Conservation (phyloP, 768 basidiomycete species). For the Tricholoma saponaceum region DNA sequence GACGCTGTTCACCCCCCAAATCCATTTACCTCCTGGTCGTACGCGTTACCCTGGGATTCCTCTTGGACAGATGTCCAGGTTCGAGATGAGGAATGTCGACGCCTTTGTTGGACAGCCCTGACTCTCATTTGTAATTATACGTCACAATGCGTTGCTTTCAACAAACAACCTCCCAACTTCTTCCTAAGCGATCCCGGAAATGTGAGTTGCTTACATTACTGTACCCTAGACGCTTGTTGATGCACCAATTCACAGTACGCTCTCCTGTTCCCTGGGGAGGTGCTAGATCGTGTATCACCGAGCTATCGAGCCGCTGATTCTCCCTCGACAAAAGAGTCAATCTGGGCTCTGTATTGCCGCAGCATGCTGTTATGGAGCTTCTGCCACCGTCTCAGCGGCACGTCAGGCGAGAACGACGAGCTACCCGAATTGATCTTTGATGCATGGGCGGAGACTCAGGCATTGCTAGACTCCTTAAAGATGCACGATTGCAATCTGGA, state of each 20-base stretch:
- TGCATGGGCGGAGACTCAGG: slow-evolving; percentile 62
- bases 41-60: slow-evolving; percentile 58
- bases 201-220: slow-evolving; percentile 36
- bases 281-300: slow-evolving; percentile 44
- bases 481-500: slow-evolving; percentile 71
- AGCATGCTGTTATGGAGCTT: slow-evolving; percentile 81
- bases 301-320: slow-evolving; percentile 34
- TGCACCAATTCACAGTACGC: slow-evolving; percentile 38
- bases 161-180: slow-evolving; percentile 52
- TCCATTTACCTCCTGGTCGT: slow-evolving; percentile 40
- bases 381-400: slow-evolving; percentile 48
- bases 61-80: slow-evolving; percentile 52
- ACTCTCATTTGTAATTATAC: slow-evolving; percentile 65
- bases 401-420: slow-evolving; percentile 40
- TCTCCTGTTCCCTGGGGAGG: slow-evolving; percentile 74
- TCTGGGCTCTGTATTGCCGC: slow-evolving; percentile 82
- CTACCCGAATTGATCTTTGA: slow-evolving; percentile 56
- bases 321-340: slow-evolving; percentile 66
- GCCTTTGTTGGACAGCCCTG: slow-evolving; percentile 74
- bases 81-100: slow-evolving; percentile 66
- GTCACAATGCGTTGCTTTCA: slow-evolving; percentile 64
- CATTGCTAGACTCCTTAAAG: slow-evolving; percentile 64
- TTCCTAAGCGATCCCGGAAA: slow-evolving; percentile 62
- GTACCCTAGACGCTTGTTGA: slow-evolving; percentile 6
- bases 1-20: slow-evolving; percentile 32